These are phyloP conservation scores for Brasilioporus rufonigricans DNA, from an alignment of 768 basidiomycete species.

Conservation along the genomic window DNA sequence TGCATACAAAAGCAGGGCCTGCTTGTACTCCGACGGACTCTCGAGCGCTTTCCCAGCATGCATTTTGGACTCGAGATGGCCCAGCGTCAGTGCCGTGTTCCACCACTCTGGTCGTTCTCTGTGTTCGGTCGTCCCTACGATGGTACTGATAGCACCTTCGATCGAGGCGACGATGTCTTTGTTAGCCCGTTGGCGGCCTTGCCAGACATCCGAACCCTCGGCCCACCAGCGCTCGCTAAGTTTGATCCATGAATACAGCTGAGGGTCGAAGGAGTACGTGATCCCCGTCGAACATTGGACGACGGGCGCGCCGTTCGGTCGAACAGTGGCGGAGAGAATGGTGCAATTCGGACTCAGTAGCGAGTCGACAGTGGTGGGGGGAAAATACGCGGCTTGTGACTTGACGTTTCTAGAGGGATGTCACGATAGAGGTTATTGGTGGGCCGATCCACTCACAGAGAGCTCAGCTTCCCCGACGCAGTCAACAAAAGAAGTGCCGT, in stretches of 20 bases:
- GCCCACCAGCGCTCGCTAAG: slow-evolving; percentile 84
- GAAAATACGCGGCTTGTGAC: slow-evolving; percentile 59
- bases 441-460: slow-evolving; percentile 52
- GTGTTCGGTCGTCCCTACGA: slow-evolving; percentile 36
- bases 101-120: slow-evolving; percentile 72
- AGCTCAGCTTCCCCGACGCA: slow-evolving; percentile 63
- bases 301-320: slow-evolving; percentile 78
- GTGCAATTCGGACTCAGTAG: slow-evolving; percentile 61
- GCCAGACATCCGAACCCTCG: slow-evolving; percentile 81
- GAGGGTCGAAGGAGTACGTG: slow-evolving; percentile 74
- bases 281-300: slow-evolving; percentile 75
- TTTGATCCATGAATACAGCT: slow-evolving; percentile 67
- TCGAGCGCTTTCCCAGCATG: slow-evolving; percentile 73
- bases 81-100: slow-evolving; percentile 77
- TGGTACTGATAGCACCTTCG: slow-evolving; percentile 52
- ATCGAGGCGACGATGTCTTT: slow-evolving; percentile 56
- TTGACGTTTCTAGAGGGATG: slow-evolving; percentile 68
- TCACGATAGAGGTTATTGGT: slow-evolving; percentile 4
- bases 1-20: slow-evolving; percentile 71
- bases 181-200: slow-evolving; percentile 56
- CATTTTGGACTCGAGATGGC: slow-evolving; percentile 83
- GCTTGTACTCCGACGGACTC: slow-evolving; percentile 82
- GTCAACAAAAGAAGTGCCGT: slow-evolving; percentile 72
- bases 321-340: slow-evolving; percentile 63
- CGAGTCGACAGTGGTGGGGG: slow-evolving; percentile 59